A percentile compares a stretch with the other conserved stretches of the same genome.
Conservation (phyloP, 2,329 filamentous ascomycete species). For the Sporothrix humicola region DNA sequence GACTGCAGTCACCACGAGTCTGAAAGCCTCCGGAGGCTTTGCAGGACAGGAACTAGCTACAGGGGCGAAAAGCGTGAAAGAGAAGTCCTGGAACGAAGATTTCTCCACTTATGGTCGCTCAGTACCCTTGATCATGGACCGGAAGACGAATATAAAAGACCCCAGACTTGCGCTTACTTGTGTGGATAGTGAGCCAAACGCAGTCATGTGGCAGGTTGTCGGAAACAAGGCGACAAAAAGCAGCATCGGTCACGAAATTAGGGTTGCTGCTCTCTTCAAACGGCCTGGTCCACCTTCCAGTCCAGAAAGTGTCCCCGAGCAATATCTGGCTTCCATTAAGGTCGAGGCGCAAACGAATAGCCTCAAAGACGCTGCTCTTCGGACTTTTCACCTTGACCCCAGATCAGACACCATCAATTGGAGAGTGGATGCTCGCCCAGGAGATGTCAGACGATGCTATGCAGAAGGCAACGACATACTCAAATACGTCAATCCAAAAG, state of each 20-base stretch:
- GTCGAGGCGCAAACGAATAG: neutral
- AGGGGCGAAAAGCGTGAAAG: neutral
- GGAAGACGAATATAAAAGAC: too few relatives aligned
- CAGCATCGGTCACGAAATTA: neutral
- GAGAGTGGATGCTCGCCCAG: neutral
- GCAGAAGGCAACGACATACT: too few relatives aligned
- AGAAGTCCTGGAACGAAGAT: neutral
- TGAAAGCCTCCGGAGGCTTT: neutral
- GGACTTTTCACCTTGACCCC: neutral
- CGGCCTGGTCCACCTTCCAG: neutral
- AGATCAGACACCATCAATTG: neutral
- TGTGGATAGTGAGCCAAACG: neutral
- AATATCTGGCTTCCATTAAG: neutral
- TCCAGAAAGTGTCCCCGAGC: neutral
- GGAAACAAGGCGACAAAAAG: neutral
- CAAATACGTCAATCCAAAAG: too few relatives aligned
- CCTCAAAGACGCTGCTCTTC: neutral
- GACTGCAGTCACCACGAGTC: neutral
- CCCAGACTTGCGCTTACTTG: too few relatives aligned
- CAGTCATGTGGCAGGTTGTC: neutral
- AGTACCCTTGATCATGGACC: neutral
- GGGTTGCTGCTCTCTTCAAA: neutral
- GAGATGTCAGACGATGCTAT: too few relatives aligned
- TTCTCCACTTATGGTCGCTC: neutral
- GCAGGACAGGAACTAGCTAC: neutral